Base-by-base conservation (phyloP, 1,139 yeast species). In the Hyphopichia wangnamkhiaoensis region DNA sequence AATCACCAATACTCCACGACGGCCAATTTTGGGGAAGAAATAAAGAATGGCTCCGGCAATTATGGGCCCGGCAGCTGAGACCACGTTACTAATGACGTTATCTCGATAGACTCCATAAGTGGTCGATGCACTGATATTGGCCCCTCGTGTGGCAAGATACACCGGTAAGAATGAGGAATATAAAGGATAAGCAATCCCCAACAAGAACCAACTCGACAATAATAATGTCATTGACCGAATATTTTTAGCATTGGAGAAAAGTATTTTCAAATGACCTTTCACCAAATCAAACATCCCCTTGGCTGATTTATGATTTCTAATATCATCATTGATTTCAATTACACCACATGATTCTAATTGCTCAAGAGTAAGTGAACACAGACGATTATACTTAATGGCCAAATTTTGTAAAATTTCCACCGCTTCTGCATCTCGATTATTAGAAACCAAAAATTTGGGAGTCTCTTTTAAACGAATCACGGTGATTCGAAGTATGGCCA, bases 391-490 rank as follows among this genome's bases (percentile, higher is more conserved):
- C 40, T 72, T 71, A 3, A 38, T 46, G 4, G 81, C 78, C 37
- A 76, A 54, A 1, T 42, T 47, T 40, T 64, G 67, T 31, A 77
- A 54, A 10, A 46, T 54, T 31, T 53, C 53, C 16, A 65, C 62
- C 1, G 80, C 83, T 50, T 76, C 79, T 25, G 58, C 76, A 48
- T 80, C 84, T 49, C 76, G 63, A 31, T 77, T 76, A 45, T 71
- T 69, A 2, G 82, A 53, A 26, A 80, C 65, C 42, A 77, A 63
- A 52, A 69, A 79, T 48, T 80, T 80, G 29, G 84, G 85, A 34
- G 84, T 74, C 54, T 80, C 85, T 33, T 71, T 65, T 48, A 80
- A 56, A 42, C 68, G 59, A 35, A 79, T 58, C 15, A 76, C 63
- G 10, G 77, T 66, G 8, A 79, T 52, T 42, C 85, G 66, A 13